A percentile compares a stretch with the other conserved stretches of the same genome.
Conservation (phyloP, 179 eudicot genomes). For the Nepenthes alata region DNA sequence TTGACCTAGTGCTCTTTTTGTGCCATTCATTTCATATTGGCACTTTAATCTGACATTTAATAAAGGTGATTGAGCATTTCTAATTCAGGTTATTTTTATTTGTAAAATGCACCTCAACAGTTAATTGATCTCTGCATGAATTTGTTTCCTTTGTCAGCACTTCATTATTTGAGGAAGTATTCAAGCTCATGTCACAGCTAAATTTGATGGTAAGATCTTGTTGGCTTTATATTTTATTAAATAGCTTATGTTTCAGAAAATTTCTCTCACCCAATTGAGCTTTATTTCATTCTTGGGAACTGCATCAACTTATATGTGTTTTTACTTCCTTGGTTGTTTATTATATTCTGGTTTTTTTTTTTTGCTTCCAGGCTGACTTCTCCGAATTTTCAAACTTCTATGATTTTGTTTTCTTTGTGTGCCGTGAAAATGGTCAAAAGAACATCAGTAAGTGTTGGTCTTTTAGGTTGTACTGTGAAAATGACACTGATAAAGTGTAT, state of each 20-base stretch:
- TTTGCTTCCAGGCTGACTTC: constrained; percentile 41
- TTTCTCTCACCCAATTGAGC: not conserved
- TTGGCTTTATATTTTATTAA: constrained; percentile 1
- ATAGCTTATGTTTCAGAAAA: not conserved
- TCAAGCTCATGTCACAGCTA: constrained; percentile 45
- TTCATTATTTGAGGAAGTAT: constrained; percentile 42
- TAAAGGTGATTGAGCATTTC: not conserved
- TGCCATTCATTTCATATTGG: not conserved
- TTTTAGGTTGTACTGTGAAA: not conserved
- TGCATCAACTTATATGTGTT: not conserved
- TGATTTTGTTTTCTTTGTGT: constrained; percentile 72
- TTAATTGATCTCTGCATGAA: not conserved
- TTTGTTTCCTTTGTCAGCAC: constrained; percentile 27
- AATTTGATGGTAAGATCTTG: constrained; percentile 38
- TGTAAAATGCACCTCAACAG: too few species aligned
- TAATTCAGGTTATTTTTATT: not conserved
- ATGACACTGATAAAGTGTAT: not conserved
- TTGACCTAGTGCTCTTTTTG: not conserved
- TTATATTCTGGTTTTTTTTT: not conserved
- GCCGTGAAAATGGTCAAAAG: constrained; percentile 85
- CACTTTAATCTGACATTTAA: constrained; percentile 1
- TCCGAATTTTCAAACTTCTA: constrained; percentile 71
- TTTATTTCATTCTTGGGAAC: not conserved
- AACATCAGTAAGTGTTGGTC: constrained; percentile 51
- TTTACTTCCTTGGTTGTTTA: constrained; percentile 1